Conservation (phyloP, 1,284 basidiomycete species). For the Vanrija sp. region DNA sequence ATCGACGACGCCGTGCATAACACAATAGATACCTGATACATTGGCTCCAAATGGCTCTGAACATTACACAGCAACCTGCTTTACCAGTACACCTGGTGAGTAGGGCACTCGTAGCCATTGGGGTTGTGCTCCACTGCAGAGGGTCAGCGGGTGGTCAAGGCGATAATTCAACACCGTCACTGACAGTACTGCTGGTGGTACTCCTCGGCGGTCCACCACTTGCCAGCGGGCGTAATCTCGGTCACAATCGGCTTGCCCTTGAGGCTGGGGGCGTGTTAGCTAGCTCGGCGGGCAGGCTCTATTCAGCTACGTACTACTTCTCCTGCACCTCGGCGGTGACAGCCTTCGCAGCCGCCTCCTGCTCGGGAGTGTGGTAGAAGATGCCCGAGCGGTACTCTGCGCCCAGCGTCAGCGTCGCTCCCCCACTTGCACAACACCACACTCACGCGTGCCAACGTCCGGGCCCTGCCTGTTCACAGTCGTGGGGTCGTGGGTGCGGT, state of each 20-base stretch:
- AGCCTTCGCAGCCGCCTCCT: slow-evolving; percentile 67
- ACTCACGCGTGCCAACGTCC: slow-evolving; percentile 73
- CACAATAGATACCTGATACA: background rate
- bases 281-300: background rate
- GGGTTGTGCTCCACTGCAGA: slow-evolving; percentile 48
- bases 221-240: slow-evolving; percentile 60
- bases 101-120: slow-evolving; percentile 52
- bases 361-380: slow-evolving; percentile 74
- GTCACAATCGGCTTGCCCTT: slow-evolving; percentile 75
- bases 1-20: background rate
- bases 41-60: too few species aligned
- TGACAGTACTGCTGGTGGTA: slow-evolving; percentile 75
- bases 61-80: background rate
- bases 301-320: slow-evolving; percentile 56
- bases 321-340: slow-evolving; percentile 82
- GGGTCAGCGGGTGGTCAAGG: background rate
- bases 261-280: slow-evolving; percentile 55
- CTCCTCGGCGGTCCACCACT: slow-evolving; percentile 76
- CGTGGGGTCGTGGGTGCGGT: slow-evolving; percentile 91
- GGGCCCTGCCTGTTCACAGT: slow-evolving; percentile 72
- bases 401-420: background rate
- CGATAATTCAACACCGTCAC: slow-evolving; percentile 19
- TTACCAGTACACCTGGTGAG: slow-evolving; percentile 51
- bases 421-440: background rate
- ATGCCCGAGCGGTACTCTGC: slow-evolving; percentile 91